phyloP scores from a whole-genome alignment of 176 grass and related monocot species.

The Stipa capillata region DNA sequence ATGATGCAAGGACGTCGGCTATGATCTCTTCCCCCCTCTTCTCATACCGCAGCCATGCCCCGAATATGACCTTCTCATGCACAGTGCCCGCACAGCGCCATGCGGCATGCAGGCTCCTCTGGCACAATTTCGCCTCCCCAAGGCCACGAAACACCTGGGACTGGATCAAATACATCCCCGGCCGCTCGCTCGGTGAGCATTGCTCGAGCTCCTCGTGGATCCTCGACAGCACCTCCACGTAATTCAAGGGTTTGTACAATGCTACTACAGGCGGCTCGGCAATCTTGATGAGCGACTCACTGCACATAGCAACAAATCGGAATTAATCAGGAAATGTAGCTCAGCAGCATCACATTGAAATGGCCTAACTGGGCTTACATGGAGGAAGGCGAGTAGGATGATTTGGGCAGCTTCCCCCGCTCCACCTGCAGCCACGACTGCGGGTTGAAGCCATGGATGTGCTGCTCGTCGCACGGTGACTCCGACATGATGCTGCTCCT shows the following conservation, averaged over 20 bases:
- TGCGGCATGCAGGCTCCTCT: conserved; percentile 79
- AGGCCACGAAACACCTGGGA: conserved; percentile 87
- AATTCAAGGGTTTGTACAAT: conserved; percentile 72
- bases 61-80: conserved; percentile 78
- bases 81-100: conserved; percentile 47
- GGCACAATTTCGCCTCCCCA: conserved; percentile 67
- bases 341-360: background rate
- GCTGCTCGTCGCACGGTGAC: conserved; percentile 64
- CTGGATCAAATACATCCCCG: conserved; percentile 64
- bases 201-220: conserved; percentile 88
- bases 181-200: conserved; percentile 43
- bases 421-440: conserved; percentile 98
- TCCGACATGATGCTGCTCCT: conserved; percentile 81
- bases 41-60: conserved; percentile 66
- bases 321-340: background rate
- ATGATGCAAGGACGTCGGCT: conserved; percentile 64
- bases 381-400: conserved; percentile 72
- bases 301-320: conserved; percentile 5
- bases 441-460: conserved; percentile 62
- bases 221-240: conserved; percentile 68
- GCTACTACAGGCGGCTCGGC: conserved; percentile 64
- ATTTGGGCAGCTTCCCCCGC: conserved; percentile 73
- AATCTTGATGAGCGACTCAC: conserved; percentile 89
- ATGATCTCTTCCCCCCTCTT: conserved; percentile 76
- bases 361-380: conserved; percentile 46